Evolutionary conservation across 345 rosid species (phyloP).

Genomic region (Lenwebbia sp.): DNA sequence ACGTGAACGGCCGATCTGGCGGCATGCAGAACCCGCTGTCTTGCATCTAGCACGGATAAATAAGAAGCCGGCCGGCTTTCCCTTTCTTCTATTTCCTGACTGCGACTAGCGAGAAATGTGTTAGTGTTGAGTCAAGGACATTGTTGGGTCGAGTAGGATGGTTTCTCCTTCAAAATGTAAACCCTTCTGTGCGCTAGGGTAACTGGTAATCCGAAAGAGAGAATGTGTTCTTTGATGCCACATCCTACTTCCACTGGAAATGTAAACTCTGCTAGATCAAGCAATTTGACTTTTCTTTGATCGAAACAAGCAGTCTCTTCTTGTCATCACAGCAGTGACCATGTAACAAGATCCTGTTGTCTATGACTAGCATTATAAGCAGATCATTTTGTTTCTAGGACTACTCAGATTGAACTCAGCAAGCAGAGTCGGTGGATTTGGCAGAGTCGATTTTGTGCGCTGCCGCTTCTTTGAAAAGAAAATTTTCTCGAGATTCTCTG

Average conservation of each 20-base stretch:
- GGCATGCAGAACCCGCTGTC: slow-evolving; percentile 1
- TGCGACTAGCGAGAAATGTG: background rate
- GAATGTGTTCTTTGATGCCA: background rate
- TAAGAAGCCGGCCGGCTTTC: background rate
- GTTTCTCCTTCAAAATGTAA: background rate
- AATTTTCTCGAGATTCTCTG: background rate
- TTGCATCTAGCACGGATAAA: background rate
- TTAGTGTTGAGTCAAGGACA: background rate
- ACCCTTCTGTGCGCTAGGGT: background rate
- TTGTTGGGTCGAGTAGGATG: background rate
- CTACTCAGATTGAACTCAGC: background rate
- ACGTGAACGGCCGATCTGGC: background rate
- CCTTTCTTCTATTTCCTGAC: background rate
- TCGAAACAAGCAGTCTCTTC: background rate
- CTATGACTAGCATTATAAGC: background rate
- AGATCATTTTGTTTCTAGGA: background rate
- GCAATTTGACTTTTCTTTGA: background rate
- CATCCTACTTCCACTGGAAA: background rate
- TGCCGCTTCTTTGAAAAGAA: background rate
- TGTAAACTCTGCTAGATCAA: background rate
- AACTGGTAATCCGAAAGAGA: background rate
- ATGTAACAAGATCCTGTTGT: background rate
- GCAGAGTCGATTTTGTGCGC: background rate
- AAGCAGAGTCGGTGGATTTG: background rate
- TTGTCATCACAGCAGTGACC: background rate